phyloP scores from a whole-genome alignment of 148 eudicot species.

The Drosera capensis region DNA sequence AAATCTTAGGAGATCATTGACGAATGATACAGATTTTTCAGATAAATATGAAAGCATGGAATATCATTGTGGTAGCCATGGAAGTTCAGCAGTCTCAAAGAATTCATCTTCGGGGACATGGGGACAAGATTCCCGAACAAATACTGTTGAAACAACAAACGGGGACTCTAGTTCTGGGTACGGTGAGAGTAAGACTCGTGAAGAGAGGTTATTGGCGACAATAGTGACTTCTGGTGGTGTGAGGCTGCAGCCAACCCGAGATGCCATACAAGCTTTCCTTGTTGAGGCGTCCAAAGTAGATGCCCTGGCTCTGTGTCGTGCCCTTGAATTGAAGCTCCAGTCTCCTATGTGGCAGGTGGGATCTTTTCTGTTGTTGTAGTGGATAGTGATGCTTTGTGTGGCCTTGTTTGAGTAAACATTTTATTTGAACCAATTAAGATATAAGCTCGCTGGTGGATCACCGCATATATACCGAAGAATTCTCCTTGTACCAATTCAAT shows the following conservation, averaged over 20 bases:
- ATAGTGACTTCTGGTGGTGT: constrained; percentile 95
- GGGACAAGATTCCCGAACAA: constrained; percentile 43
- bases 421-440: too few species aligned
- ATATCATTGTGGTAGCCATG: constrained; percentile 26
- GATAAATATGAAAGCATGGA: constrained; percentile 42
- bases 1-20: constrained; percentile 66
- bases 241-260: constrained; percentile 88
- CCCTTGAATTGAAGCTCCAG: constrained; percentile 67
- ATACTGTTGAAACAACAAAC: constrained; percentile 29
- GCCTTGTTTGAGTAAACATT: neutral
- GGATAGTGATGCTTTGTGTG: constrained; percentile 1
- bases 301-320: constrained; percentile 64
- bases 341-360: constrained; percentile 86
- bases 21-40: constrained; percentile 39
- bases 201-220: constrained; percentile 81
- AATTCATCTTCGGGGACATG: constrained; percentile 42
- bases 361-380: constrained; percentile 5
- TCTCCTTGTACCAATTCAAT: too few species aligned
- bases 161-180: constrained; percentile 32
- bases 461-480: too few species aligned
- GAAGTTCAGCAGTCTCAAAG: constrained; percentile 23
- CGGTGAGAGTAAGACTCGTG: constrained; percentile 50
- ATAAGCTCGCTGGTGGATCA: too few species aligned
- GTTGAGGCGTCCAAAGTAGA: constrained; percentile 73
- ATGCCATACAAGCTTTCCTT: constrained; percentile 74